phyloP scores from a whole-genome alignment of 371 early-diverging fungal genomes.

The Batrachochytrium dendrobatidis region DNA sequence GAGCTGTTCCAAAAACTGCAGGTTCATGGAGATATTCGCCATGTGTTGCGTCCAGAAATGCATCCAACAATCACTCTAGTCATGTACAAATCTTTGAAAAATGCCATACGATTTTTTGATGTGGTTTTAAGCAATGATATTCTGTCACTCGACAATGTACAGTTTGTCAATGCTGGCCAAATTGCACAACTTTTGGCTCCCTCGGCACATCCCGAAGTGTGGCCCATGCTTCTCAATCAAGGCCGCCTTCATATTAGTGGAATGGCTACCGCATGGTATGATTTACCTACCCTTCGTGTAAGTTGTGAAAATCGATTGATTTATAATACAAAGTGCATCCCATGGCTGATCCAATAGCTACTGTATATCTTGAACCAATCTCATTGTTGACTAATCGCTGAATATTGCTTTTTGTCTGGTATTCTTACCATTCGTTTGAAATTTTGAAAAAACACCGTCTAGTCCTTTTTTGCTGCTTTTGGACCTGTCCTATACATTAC shows the following conservation, averaged over 20 bases:
- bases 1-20: constrained; percentile 3
- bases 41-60: background rate
- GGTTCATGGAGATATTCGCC: background rate
- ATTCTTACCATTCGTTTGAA: no score
- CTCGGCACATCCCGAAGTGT: background rate
- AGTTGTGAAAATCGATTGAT: no score
- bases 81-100: background rate
- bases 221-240: constrained; percentile 1
- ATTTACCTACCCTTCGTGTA: background rate
- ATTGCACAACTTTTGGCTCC: background rate
- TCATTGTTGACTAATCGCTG: no score
- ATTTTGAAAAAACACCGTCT: no score
- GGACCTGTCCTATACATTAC: background rate
- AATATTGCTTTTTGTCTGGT: no score
- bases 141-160: background rate
- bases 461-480: constrained; percentile 1
- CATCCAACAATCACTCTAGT: background rate
- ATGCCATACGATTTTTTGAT: background rate
- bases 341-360: no score
- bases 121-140: background rate
- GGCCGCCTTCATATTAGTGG: background rate
- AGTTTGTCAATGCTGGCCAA: background rate
- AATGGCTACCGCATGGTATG: background rate
- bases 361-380: no score
- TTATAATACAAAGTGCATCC: no score